Conservation (phyloP, 2,329 filamentous ascomycete species). For the Aspergillus sp. region DNA sequence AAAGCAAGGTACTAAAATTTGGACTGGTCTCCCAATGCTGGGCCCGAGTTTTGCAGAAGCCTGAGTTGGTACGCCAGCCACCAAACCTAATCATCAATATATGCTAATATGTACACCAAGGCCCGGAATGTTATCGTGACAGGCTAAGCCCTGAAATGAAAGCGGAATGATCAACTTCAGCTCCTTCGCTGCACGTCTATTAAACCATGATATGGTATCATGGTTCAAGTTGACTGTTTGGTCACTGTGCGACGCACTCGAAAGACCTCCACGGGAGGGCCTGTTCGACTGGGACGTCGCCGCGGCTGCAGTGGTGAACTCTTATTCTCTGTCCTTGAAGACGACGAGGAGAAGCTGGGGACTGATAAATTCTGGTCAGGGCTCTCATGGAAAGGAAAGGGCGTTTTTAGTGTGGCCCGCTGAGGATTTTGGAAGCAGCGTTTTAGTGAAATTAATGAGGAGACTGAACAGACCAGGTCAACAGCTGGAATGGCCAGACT, state of each 20-base stretch:
- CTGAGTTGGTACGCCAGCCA: conserved; percentile 4
- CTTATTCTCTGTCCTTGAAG: not conserved
- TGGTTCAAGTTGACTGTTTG: conserved; percentile 6
- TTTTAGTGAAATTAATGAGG: conserved; percentile 1
- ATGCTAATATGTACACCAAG: not conserved
- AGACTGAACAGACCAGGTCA: not conserved
- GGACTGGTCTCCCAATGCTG: conserved; percentile 7
- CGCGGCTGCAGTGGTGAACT: conserved; percentile 2
- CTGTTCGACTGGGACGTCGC: conserved; percentile 1
- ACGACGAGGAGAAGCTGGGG: conserved; percentile 1
- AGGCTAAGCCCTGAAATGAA: not conserved
- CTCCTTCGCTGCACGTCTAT: conserved; percentile 8
- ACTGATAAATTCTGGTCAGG: conserved; percentile 2
- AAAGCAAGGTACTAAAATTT: not conserved
- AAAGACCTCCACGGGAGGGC: not conserved
- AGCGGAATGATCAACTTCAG: conserved; percentile 6
- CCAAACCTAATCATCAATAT: not conserved
- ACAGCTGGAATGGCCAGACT: not conserved
- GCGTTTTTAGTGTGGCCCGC: conserved; percentile 3
- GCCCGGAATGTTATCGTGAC: not conserved
- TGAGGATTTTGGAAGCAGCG: conserved; percentile 10
- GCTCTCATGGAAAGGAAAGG: conserved; percentile 4
- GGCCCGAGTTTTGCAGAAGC: conserved; percentile 7
- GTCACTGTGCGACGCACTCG: conserved; percentile 5
- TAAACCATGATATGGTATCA: not conserved